Base-by-base conservation (phyloP, 225 moss, liverwort and hornwort species). In the Marchantia paleacea region DNA sequence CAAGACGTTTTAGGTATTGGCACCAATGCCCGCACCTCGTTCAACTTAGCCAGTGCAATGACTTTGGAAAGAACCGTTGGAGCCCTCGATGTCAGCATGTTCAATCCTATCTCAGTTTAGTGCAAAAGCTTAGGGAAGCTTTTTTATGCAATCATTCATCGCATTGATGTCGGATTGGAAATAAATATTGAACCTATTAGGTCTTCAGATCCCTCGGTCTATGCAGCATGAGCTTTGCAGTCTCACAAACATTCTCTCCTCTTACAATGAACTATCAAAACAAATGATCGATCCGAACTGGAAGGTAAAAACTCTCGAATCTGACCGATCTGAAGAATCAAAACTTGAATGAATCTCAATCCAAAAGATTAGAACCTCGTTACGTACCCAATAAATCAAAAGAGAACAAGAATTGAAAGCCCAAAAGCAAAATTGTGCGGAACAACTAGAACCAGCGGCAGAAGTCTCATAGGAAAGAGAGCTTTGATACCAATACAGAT, bases 81-180 rank as follows among this genome's bases (percentile, higher is more conserved):
- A 25, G 84, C 86, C 22, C 52, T 84, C 3, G 89, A 89, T 85
- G 82, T 82, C 5, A 86, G 88, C 82, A 86, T 86, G 88, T 84
- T 89, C 82, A 89, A 89, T 79, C 88, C 88, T 30, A 86, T 89
- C 72, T 86, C 85, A 9, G 88, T 89, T 18, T 86, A 89, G 77
- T 84, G 83, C 67, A 86, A 81, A 78, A 82, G 86, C 69, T 84
- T 82, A 12, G 88, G 88, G 39, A 89, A 86, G 80, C 84, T 82
- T 0, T 89, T 86, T 70, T 89, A 86, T 69, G 88, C 86, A 29
- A 82, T 89, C 9, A 82, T 89, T 67, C 88, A 89, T 66, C 85
- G 88, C 39, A 89, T 89, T 75, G 88, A 86, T 64, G 72, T 86
- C 12, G 88, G 88, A 11, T 26, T 89, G 84, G 86, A 86, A 0